Percentiles rank a stretch among this genome's conserved stretches.
These are phyloP conservation scores for Cyberlindnera maclurae DNA, from an alignment of 805 yeast species.

Conservation along the genomic window DNA sequence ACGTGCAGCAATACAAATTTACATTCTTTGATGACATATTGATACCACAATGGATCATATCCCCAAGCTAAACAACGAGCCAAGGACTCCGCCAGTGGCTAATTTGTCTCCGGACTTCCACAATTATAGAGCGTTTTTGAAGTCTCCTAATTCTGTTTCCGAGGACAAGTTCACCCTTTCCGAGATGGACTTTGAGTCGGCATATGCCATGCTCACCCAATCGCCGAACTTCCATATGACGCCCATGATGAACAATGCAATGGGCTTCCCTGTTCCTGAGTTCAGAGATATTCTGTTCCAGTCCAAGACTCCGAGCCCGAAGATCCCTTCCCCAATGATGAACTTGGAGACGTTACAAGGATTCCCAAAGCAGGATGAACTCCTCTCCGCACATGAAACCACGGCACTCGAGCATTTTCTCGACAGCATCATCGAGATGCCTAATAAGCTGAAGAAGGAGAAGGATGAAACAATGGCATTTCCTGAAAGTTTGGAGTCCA, in stretches of 20 bases:
- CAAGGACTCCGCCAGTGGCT: constrained; percentile 11
- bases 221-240: constrained; percentile 13
- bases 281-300: constrained; percentile 10
- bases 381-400: constrained; percentile 22
- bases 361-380: constrained; percentile 16
- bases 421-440: constrained; percentile 24
- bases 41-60: constrained; percentile 7
- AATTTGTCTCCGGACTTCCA: constrained; percentile 11
- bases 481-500: neutral
- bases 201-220: constrained; percentile 22
- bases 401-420: constrained; percentile 23
- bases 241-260: constrained; percentile 2
- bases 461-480: neutral
- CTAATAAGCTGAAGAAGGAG: constrained; percentile 4
- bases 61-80: constrained; percentile 7
- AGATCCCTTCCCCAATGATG: constrained; percentile 2
- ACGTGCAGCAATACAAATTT: no score
- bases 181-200: constrained; percentile 24
- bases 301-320: constrained; percentile 12
- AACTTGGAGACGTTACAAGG: constrained; percentile 13
- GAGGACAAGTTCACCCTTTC: constrained; percentile 9
- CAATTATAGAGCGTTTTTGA: constrained; percentile 5
- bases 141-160: constrained; percentile 3
- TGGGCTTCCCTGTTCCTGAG: constrained; percentile 1
- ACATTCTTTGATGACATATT: neutral